A percentile compares a stretch with the other conserved stretches of the same genome.
These are phyloP conservation scores for Sicyos baderoa DNA, from an alignment of 306 rosid species.

Conservation along the genomic window DNA sequence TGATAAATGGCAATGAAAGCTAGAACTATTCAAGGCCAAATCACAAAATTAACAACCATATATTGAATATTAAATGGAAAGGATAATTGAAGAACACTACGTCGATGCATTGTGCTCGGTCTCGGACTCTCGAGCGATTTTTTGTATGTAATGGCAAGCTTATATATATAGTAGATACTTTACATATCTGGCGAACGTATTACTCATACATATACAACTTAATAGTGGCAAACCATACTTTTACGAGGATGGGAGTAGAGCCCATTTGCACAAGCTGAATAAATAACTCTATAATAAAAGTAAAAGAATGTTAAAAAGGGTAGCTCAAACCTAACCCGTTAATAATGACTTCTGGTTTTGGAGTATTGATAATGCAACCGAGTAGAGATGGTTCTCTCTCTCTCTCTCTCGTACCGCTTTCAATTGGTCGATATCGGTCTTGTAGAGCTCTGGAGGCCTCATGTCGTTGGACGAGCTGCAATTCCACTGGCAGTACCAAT, in stretches of 20 bases:
- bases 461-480: conserved; percentile 17
- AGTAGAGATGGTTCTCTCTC: conserved; percentile 14
- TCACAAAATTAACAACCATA: conserved; percentile 1
- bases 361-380: conserved; percentile 14
- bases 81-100: background rate
- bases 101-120: background rate
- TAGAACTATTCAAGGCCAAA: background rate
- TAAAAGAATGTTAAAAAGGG: conserved; percentile 36
- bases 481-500: conserved; percentile 27
- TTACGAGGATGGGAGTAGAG: conserved; percentile 34
- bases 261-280: conserved; percentile 34
- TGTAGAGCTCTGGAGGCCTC: conserved; percentile 23
- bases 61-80: background rate
- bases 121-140: background rate
- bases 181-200: conserved; percentile 15
- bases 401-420: conserved; percentile 26
- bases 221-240: conserved; percentile 24
- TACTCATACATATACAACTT: conserved; percentile 30
- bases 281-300: conserved; percentile 30
- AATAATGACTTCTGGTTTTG: conserved; percentile 24
- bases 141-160: conserved; percentile 9
- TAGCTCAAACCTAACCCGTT: conserved; percentile 29
- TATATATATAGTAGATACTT: conserved; percentile 15
- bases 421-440: conserved; percentile 21
- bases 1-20: background rate